Base-by-base conservation (phyloP, 768 basidiomycete genomes). In the Tylopilus subfusipes region DNA sequence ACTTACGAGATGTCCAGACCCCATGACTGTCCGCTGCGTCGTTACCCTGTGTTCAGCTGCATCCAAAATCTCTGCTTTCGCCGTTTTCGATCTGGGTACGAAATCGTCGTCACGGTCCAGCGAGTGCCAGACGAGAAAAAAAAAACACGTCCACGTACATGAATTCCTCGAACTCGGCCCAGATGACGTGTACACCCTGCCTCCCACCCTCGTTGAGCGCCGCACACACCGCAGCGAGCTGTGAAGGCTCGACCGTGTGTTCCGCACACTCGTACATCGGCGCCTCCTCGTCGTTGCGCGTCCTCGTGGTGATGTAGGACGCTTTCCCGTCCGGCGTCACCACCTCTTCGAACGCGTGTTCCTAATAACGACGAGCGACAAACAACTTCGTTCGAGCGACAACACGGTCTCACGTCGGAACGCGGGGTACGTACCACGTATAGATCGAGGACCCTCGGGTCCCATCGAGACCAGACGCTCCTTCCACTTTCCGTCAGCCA, bases 261-360 rank as follows among this genome's bases (percentile, higher is more conserved):
- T 58, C 57, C 22, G 48, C 14, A 52, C 66, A 68, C 2, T 50
- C 18, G 43, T 70, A 70, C 45, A 70, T 42, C 0, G 48, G 31
- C 5, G 70, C 54, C 43, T 70, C 68, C n/a, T 70, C 70, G 19
- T 71, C 66, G 22, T 64, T 70, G 53, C 64, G 69, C 29, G 66
- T 4, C 4, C 40, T 63, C 8, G 68, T 56, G 4, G 61, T 68
- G 7, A 66, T 38, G 21, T 62, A 56, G 11, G 50, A 31, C 9
- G 19, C 58, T n/a, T 38, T 42, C 8, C 55, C 60, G n/a, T 59
- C 50, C 2, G 50, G 16, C 2, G 50, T 3, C 21, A 19, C 24
- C 34, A 67, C 53, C 11, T 68, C 65, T 34, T 70, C 63, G 9
- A 68, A 56, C 3, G 52, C 68, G 25, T 64, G 45, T 50, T 68